These are phyloP conservation scores for Halenospora varia DNA, from an alignment of 495 filamentous ascomycete species.

Conservation along the genomic window DNA sequence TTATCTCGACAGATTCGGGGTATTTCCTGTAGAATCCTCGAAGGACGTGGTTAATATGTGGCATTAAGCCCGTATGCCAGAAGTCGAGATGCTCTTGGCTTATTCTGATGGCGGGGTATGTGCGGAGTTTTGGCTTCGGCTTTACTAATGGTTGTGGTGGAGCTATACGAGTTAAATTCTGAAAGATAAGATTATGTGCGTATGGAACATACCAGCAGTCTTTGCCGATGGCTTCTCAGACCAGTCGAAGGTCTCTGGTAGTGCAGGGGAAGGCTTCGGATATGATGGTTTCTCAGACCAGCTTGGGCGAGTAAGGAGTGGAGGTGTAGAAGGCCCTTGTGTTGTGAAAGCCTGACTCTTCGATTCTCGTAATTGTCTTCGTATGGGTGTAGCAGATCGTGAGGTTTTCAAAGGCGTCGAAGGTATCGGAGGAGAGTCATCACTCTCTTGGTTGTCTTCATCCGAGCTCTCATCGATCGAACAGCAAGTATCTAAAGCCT, in stretches of 20 bases:
- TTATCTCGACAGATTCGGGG: conserved; percentile 70
- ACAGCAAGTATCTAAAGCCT: conserved; percentile 37
- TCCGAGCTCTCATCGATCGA: conserved; percentile 31
- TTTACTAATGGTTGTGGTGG: conserved; percentile 21
- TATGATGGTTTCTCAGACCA: conserved; percentile 20
- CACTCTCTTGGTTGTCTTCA: conserved; percentile 18
- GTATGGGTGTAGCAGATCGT: conserved; percentile 5
- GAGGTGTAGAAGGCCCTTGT: neutral
- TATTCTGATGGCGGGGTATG: conserved; percentile 48
- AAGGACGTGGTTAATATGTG: conserved; percentile 58
- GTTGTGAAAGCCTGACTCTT: conserved; percentile 10
- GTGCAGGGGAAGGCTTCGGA: conserved; percentile 2
- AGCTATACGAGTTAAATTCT: conserved; percentile 15
- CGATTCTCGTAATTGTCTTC: conserved; percentile 14
- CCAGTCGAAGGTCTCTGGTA: conserved; percentile 16
- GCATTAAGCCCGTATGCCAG: conserved; percentile 70
- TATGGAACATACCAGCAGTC: conserved; percentile 15
- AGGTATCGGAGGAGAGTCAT: conserved; percentile 16
- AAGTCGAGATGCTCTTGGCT: conserved; percentile 60
- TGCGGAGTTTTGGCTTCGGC: conserved; percentile 35
- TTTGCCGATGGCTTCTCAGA: conserved; percentile 14
- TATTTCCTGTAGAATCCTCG: conserved; percentile 59
- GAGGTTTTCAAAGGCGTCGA: conserved; percentile 9
- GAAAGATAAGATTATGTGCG: neutral
- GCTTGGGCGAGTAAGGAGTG: neutral